Percentiles rank a stretch among this genome's conserved stretches.
phyloP scores from a whole-genome alignment of 208 protist species.

The Zelonia costaricensis region DNA sequence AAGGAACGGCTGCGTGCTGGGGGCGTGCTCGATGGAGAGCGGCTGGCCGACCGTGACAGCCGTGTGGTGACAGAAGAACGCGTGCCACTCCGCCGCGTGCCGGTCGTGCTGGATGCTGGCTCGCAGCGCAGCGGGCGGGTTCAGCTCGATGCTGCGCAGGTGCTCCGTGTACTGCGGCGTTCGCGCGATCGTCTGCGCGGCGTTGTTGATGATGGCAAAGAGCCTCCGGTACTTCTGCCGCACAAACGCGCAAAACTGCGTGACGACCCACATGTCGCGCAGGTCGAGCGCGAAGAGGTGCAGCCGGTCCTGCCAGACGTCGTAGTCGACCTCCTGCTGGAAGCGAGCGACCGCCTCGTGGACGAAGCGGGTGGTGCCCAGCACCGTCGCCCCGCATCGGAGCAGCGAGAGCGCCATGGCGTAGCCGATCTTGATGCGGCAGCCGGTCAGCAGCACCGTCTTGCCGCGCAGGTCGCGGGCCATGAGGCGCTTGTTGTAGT shows the following conservation, averaged over 20 bases:
- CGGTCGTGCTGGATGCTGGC: conserved; percentile 47
- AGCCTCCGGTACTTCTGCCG: conserved; percentile 63
- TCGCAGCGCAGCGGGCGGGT: conserved; percentile 45
- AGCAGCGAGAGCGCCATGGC: conserved; percentile 90
- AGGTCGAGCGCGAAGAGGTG: conserved; percentile 95
- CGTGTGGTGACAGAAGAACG: conserved; percentile 79
- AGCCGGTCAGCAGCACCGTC: conserved; percentile 92
- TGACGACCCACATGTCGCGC: conserved; percentile 92
- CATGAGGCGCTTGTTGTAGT: conserved; percentile 94
- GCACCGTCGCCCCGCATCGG: conserved; percentile 74
- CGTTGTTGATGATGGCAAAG: conserved; percentile 97
- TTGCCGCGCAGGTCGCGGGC: conserved; percentile 90
- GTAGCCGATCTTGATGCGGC: conserved; percentile 95
- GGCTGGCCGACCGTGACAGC: conserved; percentile 76
- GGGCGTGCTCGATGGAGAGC: conserved; percentile 59
- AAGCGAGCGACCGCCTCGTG: conserved; percentile 85
- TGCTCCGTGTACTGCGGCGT: conserved; percentile 93
- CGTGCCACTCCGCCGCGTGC: conserved; percentile 65
- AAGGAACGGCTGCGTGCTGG: conserved; percentile 54
- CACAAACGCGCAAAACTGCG: conserved; percentile 92
- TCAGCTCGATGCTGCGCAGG: conserved; percentile 72
- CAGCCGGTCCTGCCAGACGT: conserved; percentile 88
- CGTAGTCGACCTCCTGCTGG: conserved; percentile 88
- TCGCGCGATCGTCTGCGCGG: conserved; percentile 96
- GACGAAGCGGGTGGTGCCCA: conserved; percentile 93